Base-by-base conservation (phyloP, 2,329 filamentous ascomycete species). In the Sordariomycetes sp. region DNA sequence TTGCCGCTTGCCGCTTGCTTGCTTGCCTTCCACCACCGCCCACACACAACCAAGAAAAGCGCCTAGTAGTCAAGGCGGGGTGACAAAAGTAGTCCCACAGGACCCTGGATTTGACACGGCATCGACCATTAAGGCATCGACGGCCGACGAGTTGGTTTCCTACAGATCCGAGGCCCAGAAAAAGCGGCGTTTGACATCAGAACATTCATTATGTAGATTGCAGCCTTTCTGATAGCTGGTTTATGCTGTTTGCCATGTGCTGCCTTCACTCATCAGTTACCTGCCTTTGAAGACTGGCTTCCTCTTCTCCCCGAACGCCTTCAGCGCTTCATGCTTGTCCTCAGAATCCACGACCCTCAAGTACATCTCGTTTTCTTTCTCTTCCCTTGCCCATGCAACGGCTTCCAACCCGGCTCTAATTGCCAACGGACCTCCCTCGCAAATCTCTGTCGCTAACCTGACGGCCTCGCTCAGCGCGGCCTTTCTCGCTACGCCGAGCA, bases 341-440 rank as follows among this genome's bases (percentile, higher is more conserved):
- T 88, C 80, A 0, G 86, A 94, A 41, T 70, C 72, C 12, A 95
- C 72, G 4, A 96, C 86, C 18, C 79, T 68, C 50, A 86, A 75
- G 57, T 96, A 96, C 62, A 88, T 87, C 46, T 74, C 70, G 57
- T 87, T 90, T 65, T 95, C 92, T n/a, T 80, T 73, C 50, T 75
- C 74, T 61, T 92, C 83, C 5, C 71, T 62, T 54, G 86, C 56
- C 72, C 76, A 71, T 34, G 73, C 70, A 3, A 96, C 82, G 2
- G 90, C 90, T 57, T 79, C 70, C 52, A 96, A 64, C 4, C 79
- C 90, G 34, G 86, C 82, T 42, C 81, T 72, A 21, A 94, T 70
- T 0, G 88, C 88, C 38, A 94, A 68, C 0, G 92, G 92, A 0
- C 84, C 92, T 19, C 88, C 87, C 58, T 93, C 81, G 54, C 86